A percentile compares a stretch with the other conserved stretches of the same genome.
phyloP scores from a whole-genome alignment of 345 rosid species.

The Pistacia vera region DNA sequence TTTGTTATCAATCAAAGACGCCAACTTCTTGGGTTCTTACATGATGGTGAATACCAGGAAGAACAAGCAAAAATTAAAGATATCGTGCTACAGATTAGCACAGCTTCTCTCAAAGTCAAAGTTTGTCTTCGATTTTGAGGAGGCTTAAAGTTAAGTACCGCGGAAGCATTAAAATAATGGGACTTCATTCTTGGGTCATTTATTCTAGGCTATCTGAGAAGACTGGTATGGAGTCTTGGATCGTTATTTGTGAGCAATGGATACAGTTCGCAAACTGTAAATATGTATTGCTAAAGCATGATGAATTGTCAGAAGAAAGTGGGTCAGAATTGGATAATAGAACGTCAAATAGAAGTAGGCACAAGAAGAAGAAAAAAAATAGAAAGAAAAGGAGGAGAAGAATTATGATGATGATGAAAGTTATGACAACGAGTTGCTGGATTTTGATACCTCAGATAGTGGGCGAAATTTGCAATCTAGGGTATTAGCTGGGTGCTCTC shows the following conservation, averaged over 20 bases:
- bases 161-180: conserved; percentile 56
- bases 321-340: conserved; percentile 45
- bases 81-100: conserved; percentile 40
- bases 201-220: conserved; percentile 58
- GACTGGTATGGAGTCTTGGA: conserved; percentile 61
- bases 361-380: conserved; percentile 50
- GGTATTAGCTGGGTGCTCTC: conserved; percentile 81
- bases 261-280: conserved; percentile 53
- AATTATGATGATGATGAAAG: conserved; percentile 32
- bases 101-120: conserved; percentile 35
- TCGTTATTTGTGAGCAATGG: conserved; percentile 53
- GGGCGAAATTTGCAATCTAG: conserved; percentile 29
- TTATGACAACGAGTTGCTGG: conserved; percentile 39
- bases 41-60: conserved; percentile 57
- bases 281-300: conserved; percentile 42
- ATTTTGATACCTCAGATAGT: conserved; percentile 31
- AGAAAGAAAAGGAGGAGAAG: conserved; percentile 61
- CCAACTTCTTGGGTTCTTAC: conserved; percentile 56
- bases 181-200: conserved; percentile 77
- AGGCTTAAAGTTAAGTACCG: conserved; percentile 39
- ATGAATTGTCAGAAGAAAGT: conserved; percentile 45
- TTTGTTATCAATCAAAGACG: conserved; percentile 63
- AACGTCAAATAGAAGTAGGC: conserved; percentile 41
- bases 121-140: conserved; percentile 47
- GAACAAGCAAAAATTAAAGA: conserved; percentile 46